phyloP scores from a whole-genome alignment of 352 stramenopile genomes.

The Phytopythium litorale region DNA sequence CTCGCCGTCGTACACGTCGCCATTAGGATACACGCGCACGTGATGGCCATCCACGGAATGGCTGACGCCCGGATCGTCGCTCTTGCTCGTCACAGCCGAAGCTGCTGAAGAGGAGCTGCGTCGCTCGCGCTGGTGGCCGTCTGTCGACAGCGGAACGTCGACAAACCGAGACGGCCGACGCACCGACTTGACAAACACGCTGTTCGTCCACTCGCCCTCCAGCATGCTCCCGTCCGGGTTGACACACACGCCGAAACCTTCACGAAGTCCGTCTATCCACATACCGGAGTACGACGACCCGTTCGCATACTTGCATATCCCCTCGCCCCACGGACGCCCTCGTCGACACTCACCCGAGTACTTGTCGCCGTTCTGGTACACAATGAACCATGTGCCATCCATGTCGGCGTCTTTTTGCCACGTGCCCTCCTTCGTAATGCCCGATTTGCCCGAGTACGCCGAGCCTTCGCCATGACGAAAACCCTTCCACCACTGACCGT shows the following conservation, averaged over 20 bases:
- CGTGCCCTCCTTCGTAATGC: slow-evolving; percentile 61
- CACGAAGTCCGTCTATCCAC: slow-evolving; percentile 74
- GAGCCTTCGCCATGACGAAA: slow-evolving; percentile 64
- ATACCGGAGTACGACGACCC: slow-evolving; percentile 88
- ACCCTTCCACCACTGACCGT: slow-evolving; percentile 75
- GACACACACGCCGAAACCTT: slow-evolving; percentile 72
- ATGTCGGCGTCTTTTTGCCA: slow-evolving; percentile 58
- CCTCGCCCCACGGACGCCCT: slow-evolving; percentile 66
- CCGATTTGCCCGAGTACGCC: slow-evolving; percentile 45
- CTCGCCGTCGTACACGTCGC: slow-evolving; percentile 71
- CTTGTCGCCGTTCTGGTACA: slow-evolving; percentile 75
- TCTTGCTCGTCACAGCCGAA: not conserved
- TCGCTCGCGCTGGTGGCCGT: not conserved
- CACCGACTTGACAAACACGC: slow-evolving; percentile 45
- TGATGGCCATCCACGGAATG: slow-evolving; percentile 33
- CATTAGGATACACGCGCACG: slow-evolving; percentile 49
- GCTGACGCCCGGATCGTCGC: slow-evolving; percentile 5
- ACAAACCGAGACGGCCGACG: slow-evolving; percentile 51
- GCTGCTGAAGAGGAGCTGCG: slow-evolving; percentile 8
- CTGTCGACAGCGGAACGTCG: slow-evolving; percentile 42
- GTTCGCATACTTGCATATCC: slow-evolving; percentile 89
- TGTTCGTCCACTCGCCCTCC: slow-evolving; percentile 74
- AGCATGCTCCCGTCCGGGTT: slow-evolving; percentile 56
- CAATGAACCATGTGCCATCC: slow-evolving; percentile 66
- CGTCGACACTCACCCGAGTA: slow-evolving; percentile 58